These are phyloP conservation scores for Rhynchospora pubera DNA, from an alignment of 176 grass and related monocot species.

Conservation along the genomic window DNA sequence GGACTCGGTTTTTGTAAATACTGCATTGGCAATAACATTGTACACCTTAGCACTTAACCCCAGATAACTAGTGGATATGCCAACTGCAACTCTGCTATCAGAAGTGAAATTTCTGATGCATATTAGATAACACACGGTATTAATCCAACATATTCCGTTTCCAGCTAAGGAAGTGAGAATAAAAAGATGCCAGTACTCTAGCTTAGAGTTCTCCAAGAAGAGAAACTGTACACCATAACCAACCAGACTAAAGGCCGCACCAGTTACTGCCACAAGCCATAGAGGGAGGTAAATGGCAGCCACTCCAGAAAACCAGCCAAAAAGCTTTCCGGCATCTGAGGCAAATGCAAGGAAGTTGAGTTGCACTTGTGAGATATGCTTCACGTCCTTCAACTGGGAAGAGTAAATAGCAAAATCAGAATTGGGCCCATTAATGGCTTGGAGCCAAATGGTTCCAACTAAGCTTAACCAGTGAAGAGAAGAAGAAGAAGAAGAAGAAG, in stretches of 20 bases:
- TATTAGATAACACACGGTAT: conserved; percentile 90
- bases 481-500: no score
- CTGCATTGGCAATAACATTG: conserved; percentile 41
- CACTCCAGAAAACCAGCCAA: conserved; percentile 80
- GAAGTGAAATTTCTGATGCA: conserved; percentile 78
- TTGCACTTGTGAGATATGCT: conserved; percentile 72
- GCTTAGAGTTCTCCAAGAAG: conserved; percentile 40
- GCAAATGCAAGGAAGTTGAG: conserved; percentile 92
- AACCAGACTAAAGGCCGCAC: conserved; percentile 52
- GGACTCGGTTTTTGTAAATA: conserved; percentile 2
- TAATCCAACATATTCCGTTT: conserved; percentile 97
- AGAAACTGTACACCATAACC: conserved; percentile 87
- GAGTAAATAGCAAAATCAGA: conserved; percentile 93
- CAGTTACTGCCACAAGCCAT: conserved; percentile 53
- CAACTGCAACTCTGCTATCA: conserved; percentile 63
- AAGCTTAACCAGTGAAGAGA: conserved; percentile 76
- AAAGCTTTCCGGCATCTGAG: conserved; percentile 87
- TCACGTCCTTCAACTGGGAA: conserved; percentile 71
- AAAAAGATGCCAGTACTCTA: conserved; percentile 81
- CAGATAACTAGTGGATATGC: conserved; percentile 80
- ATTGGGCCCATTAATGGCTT: conserved; percentile 86
- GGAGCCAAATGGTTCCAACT: conserved; percentile 86
- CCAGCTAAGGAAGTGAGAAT: conserved; percentile 73
- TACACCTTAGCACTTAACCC: conserved; percentile 90
- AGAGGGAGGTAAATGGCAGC: conserved; percentile 59